Evolutionary conservation across 495 filamentous ascomycete genomes (phyloP), one percentile per base, ranked within the genome.

Genomic region (Trichoderma erinaceum): DNA sequence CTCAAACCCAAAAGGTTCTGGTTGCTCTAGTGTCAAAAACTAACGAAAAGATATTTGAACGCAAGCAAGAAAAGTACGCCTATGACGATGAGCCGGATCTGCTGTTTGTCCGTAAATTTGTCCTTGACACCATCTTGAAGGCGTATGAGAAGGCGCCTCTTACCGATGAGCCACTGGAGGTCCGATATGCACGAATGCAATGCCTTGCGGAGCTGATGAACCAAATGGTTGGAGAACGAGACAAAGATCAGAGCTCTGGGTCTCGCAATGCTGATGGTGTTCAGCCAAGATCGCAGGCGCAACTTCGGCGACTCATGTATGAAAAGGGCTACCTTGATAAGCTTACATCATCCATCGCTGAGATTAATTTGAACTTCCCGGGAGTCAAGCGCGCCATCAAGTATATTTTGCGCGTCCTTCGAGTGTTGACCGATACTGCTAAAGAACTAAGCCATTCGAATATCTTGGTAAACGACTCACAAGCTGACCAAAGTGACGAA

Each of bases 311-410:
- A 72, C 86, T 97, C 48, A 99, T 99, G 95, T 97, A 96, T 70
- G 96, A 98, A 77, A 98, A 97, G 75, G 91, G 94, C 66, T 98
- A 95, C 76, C 92, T 98, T 66, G 81, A 88, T 29, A 87, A 92
- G 6, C 79, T 99, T 50, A 97, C 94, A 4, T 83, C 86, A n/a
- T 96, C 96, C 11, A 90, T 98, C 71, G 92, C 95, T 15, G 95
- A 99, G 71, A 89, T 99, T 67, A 95, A 99, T 73, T 85, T 98
- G 66, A 97, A 96, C 70, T 97, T 93, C 78, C 95, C 95, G 3
- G 88, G 89, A 41, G 92, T 95, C 23, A 95, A 96, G 78, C 87
- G 92, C 15, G 92, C 92, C 18, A 91, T 99, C 71, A 99, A 98
- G 78, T 93, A 97, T 75, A 96, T 99, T 66, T 82, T 99, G 32